Conservation (phyloP, 441 rosid genomes). For the Gossypium aridum region DNA sequence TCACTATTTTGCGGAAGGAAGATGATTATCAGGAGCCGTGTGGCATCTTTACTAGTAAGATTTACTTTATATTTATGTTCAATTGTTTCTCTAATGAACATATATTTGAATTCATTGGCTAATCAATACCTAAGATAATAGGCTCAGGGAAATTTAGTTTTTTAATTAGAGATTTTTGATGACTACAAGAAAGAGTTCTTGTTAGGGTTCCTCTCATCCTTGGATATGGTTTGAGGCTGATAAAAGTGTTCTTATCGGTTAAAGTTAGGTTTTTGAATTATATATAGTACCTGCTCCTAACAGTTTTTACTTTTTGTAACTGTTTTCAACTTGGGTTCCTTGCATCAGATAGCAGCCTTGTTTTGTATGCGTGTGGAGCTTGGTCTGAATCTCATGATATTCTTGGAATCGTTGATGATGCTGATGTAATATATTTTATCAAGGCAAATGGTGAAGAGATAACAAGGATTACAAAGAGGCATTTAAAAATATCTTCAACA, state of each 20-base stretch:
- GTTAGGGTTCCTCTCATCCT: neutral
- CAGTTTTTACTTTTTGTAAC: neutral
- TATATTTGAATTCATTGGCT: neutral
- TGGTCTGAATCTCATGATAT: constrained; percentile 87
- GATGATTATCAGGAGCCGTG: constrained; percentile 69
- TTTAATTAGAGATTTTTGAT: neutral
- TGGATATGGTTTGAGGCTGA: neutral
- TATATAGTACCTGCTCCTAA: neutral
- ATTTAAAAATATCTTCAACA: constrained; percentile 55
- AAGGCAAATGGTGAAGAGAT: constrained; percentile 86
- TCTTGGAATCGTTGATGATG: constrained; percentile 74
- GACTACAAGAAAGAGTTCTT: neutral
- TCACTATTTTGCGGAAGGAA: constrained; percentile 62
- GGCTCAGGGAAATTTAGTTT: neutral
- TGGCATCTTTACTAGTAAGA: constrained; percentile 67
- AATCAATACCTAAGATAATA: neutral
- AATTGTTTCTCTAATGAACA: neutral
- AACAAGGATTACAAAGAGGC: constrained; percentile 49
- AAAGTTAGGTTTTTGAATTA: neutral
- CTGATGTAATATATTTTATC: constrained; percentile 60
- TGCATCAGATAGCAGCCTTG: constrained; percentile 44
- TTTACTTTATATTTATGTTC: constrained; percentile 7
- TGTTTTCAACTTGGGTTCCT: constrained; percentile 26
- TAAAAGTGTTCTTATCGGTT: neutral
- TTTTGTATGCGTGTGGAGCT: constrained; percentile 58